Conservation (phyloP, 2,329 filamentous ascomycete genomes). For the Botrytis fabae region DNA sequence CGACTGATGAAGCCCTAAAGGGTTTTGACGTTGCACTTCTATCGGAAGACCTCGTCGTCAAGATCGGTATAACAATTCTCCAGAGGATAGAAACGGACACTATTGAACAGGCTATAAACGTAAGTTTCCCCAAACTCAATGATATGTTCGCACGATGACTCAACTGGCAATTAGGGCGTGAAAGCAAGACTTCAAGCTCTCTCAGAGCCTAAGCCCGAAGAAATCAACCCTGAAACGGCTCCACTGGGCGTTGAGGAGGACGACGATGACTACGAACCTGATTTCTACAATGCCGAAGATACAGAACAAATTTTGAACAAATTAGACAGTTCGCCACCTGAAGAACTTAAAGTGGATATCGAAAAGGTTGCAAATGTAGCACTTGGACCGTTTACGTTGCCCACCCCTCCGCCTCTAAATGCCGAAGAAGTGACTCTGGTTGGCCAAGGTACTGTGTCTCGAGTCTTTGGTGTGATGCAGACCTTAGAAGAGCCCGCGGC, state of each 20-base stretch:
- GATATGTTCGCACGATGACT: conserved; percentile 19
- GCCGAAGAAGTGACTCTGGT: conserved; percentile 70
- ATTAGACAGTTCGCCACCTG: conserved; percentile 67
- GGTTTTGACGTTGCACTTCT: conserved; percentile 82
- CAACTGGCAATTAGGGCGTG: conserved; percentile 46
- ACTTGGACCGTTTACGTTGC: conserved; percentile 74
- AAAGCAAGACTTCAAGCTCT: conserved; percentile 49
- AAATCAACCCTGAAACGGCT: conserved; percentile 58
- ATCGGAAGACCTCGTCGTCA: conserved; percentile 71
- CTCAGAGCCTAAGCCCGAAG: conserved; percentile 30
- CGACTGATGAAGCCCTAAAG: conserved; percentile 69
- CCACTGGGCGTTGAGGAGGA: conserved; percentile 70
- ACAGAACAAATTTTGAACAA: conserved; percentile 77
- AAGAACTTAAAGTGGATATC: conserved; percentile 46
- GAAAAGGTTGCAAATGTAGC: conserved; percentile 51
- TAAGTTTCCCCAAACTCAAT: conserved; percentile 44
- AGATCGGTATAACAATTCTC: conserved; percentile 79
- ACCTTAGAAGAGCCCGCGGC: conserved; percentile 64
- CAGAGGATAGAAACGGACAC: conserved; percentile 67
- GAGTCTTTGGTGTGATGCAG: conserved; percentile 77
- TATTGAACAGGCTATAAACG: conserved; percentile 72
- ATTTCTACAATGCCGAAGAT: conserved; percentile 72
- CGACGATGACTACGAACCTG: conserved; percentile 91
- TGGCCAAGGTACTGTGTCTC: conserved; percentile 70
- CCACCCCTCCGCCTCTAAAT: conserved; percentile 72